These are phyloP conservation scores for Geotrichum aggregatum DNA, from an alignment of 1,139 yeast species.

Conservation along the genomic window DNA sequence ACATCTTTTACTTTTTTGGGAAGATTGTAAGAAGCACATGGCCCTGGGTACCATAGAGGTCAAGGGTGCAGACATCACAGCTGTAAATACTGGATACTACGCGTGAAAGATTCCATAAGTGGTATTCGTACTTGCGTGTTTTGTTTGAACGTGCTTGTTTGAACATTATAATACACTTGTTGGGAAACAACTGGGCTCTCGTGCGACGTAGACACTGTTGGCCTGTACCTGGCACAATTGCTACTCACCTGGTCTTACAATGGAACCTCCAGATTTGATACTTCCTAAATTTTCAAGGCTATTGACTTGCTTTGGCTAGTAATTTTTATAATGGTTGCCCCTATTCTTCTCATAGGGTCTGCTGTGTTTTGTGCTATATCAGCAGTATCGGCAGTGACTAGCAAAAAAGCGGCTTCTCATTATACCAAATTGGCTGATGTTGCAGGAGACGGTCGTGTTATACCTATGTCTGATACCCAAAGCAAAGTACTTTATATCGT, in stretches of 20 bases:
- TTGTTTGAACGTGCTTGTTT: too few relatives aligned
- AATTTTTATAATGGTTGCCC: slow-evolving; percentile 10
- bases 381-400: slow-evolving; percentile 6
- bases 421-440: slow-evolving; percentile 13
- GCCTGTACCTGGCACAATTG: too few relatives aligned
- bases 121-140: not conserved
- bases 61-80: too few relatives aligned
- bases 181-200: not conserved
- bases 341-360: slow-evolving; percentile 11
- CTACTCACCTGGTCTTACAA: too few relatives aligned
- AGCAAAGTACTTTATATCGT: slow-evolving; percentile 15
- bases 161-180: too few relatives aligned
- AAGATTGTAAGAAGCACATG: too few relatives aligned
- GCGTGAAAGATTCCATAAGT: too few relatives aligned
- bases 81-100: too few relatives aligned
- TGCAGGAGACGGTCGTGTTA: slow-evolving; percentile 12
- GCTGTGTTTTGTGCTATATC: slow-evolving; percentile 17
- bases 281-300: too few relatives aligned
- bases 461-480: slow-evolving; percentile 17
- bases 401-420: slow-evolving; percentile 9
- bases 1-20: slow-evolving; percentile 1
- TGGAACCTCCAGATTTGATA: too few relatives aligned
- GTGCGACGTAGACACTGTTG: not conserved
- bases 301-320: slow-evolving; percentile 5
- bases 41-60: too few relatives aligned